Percentiles rank a stretch among this genome's conserved stretches.
Evolutionary conservation across 768 basidiomycete species (phyloP).

Genomic region (Gyrodon lividus): DNA sequence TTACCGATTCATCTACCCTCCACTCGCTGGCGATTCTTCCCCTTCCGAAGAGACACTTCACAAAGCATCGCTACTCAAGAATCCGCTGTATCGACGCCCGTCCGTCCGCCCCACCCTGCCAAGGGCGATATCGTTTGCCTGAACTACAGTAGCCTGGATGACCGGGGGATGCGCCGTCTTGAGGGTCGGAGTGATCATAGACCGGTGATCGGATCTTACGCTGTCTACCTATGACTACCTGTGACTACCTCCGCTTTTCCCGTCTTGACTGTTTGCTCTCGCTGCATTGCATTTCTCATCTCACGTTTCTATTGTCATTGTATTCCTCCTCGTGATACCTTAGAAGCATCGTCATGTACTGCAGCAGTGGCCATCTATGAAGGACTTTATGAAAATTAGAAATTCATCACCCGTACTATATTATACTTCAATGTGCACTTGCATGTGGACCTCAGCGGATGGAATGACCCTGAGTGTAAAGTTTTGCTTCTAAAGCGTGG

Average conservation of each 20-base stretch:
- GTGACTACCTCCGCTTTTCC: slow-evolving; percentile 25
- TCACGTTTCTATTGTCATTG: slow-evolving; percentile 4
- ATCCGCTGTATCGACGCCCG: slow-evolving; percentile 18
- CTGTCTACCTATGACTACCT: slow-evolving; percentile 58
- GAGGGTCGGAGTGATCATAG: slow-evolving; percentile 83
- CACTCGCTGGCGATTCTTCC: slow-evolving; percentile 51
- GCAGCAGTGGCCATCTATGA: slow-evolving; percentile 11
- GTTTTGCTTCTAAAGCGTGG: slow-evolving; percentile 2
- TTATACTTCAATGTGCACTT: not conserved
- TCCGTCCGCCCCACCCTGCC: slow-evolving; percentile 31
- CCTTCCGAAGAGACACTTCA: slow-evolving; percentile 42
- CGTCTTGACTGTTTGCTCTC: slow-evolving; percentile 11
- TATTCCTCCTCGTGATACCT: slow-evolving; percentile 17
- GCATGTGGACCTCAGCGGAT: not conserved
- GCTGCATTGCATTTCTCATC: slow-evolving; percentile 4
- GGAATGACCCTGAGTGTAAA: too few relatives aligned
- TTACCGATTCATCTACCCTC: slow-evolving; percentile 23
- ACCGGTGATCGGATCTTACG: slow-evolving; percentile 80
- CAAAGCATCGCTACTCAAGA: slow-evolving; percentile 28
- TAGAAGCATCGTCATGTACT: slow-evolving; percentile 12
- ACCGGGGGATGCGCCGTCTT: slow-evolving; percentile 69
- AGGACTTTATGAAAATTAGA: slow-evolving; percentile 5
- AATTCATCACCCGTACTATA: slow-evolving; percentile 10
- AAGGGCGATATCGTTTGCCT: slow-evolving; percentile 76
- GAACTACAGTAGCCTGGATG: slow-evolving; percentile 70